Base-by-base conservation (phyloP, 495 filamentous ascomycete genomes). In the Podospora didyma region DNA sequence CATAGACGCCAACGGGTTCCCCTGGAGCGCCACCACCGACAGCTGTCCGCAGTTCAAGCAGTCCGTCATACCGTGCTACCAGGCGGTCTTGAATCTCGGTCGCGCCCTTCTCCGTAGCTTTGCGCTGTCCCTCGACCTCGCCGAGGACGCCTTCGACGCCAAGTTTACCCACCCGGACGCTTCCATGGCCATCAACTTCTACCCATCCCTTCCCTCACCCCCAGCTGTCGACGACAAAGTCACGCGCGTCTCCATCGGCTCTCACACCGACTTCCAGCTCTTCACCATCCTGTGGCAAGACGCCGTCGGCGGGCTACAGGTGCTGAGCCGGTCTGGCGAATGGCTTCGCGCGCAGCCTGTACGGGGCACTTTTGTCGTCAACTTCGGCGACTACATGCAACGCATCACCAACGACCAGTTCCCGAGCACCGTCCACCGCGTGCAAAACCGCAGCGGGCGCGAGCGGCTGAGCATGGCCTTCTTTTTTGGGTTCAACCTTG, bases 381-480 rank as follows among this genome's bases (percentile, higher is more conserved):
- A 88, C 65, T 81, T 89, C 53, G 85, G 79, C 0, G 85, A 88
- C 61, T 83, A 83, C 62, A 73, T 87, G 73, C 79, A 83, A 73
- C 69, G 82, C n/a, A 76, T 85, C 49, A 85, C 82, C 5, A 89
- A 88, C 56, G 81, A 82, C 26, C 61, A 65, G 53, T 85, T 81
- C 58, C 75, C 79, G 58, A 83, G 78, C 24, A 87, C 82, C 2
- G 75, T 86, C 49, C 84, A 86, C 60, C 68, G 82, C n/a, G 83
- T 82, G 7, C 77, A 70, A 66, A 85, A 80, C 46, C 62, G 63
- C 7, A 74, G 70, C 47, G 69, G 61, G 11, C 70, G 60, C 16
- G 77, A 75, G 44, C 64, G 78, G 45, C 76, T 79, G 56, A 83
- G 77, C 42, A 84, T 87, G 67, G 82, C 83, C 1, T 85, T 86